A percentile compares a stretch with the other conserved stretches of the same genome.
phyloP scores from a whole-genome alignment of 768 basidiomycete genomes.

The Boletus reticuloceps region DNA sequence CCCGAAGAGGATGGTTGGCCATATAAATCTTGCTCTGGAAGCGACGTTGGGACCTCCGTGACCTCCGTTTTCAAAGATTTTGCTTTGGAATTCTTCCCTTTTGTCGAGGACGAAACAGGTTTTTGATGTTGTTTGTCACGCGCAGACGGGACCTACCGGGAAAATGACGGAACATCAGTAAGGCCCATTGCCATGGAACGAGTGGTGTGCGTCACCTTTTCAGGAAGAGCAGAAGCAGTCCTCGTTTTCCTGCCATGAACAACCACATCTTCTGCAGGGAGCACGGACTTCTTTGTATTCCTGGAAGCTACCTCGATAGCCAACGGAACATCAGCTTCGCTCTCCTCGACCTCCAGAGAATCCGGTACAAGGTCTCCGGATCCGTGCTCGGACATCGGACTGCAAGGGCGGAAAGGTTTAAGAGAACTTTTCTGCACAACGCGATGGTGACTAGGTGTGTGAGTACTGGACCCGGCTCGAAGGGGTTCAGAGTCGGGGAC shows the following conservation, averaged over 20 bases:
- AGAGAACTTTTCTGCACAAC: conserved; percentile 8
- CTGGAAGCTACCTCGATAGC: conserved; percentile 27
- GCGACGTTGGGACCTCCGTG: conserved; percentile 54
- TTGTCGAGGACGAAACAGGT: conserved; percentile 3
- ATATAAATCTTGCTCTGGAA: conserved; percentile 50
- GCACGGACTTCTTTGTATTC: conserved; percentile 11
- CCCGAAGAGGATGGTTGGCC: conserved; percentile 4
- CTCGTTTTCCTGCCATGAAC: too few relatives aligned
- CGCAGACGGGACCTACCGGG: conserved; percentile 1
- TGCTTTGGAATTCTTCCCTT: conserved; percentile 10
- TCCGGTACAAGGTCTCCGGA: conserved; percentile 29
- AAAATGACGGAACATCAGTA: background rate
- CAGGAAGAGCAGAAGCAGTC: background rate
- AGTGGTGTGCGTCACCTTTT: conserved; percentile 15
- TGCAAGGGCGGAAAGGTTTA: conserved; percentile 17
- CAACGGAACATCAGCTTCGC: conserved; percentile 45
- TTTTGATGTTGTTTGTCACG: conserved; percentile 9
- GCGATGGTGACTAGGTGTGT: conserved; percentile 7
- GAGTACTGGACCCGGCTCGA: conserved; percentile 27
- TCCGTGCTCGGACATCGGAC: conserved; percentile 22
- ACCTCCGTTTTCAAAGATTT: conserved; percentile 25
- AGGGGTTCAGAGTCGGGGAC: conserved; percentile 66
- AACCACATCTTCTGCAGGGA: too few relatives aligned
- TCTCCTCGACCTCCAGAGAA: conserved; percentile 29
- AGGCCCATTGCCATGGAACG: background rate